Conservation (phyloP, 345 rosid species). For the Eutrema yunnanense region DNA sequence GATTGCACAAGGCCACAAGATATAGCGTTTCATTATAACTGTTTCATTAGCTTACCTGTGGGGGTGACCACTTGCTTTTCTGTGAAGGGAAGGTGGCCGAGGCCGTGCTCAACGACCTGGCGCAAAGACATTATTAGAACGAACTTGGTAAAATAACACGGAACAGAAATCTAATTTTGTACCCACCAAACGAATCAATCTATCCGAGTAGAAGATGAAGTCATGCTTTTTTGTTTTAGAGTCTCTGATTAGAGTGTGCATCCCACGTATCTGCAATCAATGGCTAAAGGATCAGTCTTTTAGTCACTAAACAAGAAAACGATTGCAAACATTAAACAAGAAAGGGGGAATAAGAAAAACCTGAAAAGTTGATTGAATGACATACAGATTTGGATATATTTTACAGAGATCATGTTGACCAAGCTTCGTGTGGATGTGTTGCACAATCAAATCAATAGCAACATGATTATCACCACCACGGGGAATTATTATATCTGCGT, state of each 20-base stretch:
- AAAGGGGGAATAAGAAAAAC: conserved; percentile 26
- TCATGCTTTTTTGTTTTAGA: conserved; percentile 84
- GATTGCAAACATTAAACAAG: not conserved
- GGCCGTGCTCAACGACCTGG: conserved; percentile 92
- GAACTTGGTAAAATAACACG: not conserved
- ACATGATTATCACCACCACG: conserved; percentile 98
- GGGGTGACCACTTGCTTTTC: conserved; percentile 96
- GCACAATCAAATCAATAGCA: conserved; percentile 92
- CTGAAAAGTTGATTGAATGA: conserved; percentile 94
- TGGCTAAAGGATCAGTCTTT: not conserved
- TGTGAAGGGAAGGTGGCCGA: conserved; percentile 90
- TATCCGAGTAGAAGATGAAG: conserved; percentile 84
- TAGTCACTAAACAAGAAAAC: not conserved
- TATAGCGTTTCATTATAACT: too few relatives aligned
- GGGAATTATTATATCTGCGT: conserved; percentile 91
- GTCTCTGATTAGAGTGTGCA: conserved; percentile 97
- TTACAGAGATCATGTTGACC: conserved; percentile 96
- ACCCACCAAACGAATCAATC: conserved; percentile 91
- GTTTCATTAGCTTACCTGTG: conserved; percentile 44
- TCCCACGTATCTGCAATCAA: conserved; percentile 73
- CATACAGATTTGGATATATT: conserved; percentile 82
- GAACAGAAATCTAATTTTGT: not conserved
- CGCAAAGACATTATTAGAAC: not conserved
- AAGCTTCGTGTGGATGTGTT: conserved; percentile 86
- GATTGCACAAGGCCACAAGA: not conserved